Percentiles rank a stretch among this genome's conserved stretches.
These are phyloP conservation scores for Pisolithus marmoratus DNA, from an alignment of 768 basidiomycete genomes.

Conservation along the genomic window DNA sequence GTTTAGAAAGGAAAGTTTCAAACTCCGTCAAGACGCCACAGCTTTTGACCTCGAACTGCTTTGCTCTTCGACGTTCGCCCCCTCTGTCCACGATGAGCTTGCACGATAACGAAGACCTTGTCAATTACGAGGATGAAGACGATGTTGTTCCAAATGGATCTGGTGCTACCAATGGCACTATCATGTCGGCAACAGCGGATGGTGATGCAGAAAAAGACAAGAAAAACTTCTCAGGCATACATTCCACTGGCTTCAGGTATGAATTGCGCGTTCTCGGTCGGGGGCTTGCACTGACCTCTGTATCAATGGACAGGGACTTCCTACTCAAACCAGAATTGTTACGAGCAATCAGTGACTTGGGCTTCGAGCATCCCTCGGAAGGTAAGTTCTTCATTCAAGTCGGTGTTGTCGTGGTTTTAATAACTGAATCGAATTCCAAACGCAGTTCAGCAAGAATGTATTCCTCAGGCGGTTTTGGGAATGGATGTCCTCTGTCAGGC, in stretches of 20 bases:
- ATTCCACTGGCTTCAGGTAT: conserved; percentile 98
- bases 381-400: conserved; percentile 44
- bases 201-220: conserved; percentile 72
- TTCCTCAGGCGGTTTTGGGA: conserved; percentile 97
- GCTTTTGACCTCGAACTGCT: conserved; percentile 16
- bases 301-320: conserved; percentile 67
- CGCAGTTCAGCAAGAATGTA: conserved; percentile 98
- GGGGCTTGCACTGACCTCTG: conserved; percentile 3
- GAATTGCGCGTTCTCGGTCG: conserved; percentile 19
- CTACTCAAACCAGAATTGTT: conserved; percentile 95
- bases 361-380: conserved; percentile 99
- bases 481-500: conserved; percentile 99
- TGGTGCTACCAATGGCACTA: conserved; percentile 44
- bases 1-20: background rate
- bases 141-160: conserved; percentile 64
- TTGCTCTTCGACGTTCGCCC: conserved; percentile 12
- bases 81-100: conserved; percentile 56
- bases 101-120: conserved; percentile 86
- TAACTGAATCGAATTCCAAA: conserved; percentile 1
- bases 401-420: background rate
- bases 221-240: conserved; percentile 99
- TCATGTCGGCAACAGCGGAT: conserved; percentile 39
- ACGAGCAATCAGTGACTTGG: conserved; percentile 97
- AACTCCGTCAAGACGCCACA: background rate
- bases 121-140: conserved; percentile 92